Evolutionary conservation across 768 basidiomycete species (phyloP).

Genomic region (Cyathus striatus): DNA sequence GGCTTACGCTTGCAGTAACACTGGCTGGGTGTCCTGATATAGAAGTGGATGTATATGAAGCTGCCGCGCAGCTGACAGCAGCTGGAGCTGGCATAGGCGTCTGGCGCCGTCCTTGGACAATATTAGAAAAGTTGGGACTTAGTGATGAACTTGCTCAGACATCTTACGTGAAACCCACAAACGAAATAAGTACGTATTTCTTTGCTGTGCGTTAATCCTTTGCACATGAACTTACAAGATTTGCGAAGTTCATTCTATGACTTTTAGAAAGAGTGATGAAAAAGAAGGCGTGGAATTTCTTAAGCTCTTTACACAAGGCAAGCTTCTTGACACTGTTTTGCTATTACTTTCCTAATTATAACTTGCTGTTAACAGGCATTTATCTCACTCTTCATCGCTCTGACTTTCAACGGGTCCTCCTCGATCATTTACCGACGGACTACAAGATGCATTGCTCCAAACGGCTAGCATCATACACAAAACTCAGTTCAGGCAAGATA

Average conservation of each 20-base stretch:
- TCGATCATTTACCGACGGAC: conserved; percentile 32
- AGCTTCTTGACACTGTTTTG: no score
- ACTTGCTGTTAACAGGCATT: conserved; percentile 10
- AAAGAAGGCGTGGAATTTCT: conserved; percentile 12
- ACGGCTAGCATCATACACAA: conserved; percentile 36
- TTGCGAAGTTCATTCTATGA: conserved; percentile 15
- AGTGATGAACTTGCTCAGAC: not conserved
- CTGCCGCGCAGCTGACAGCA: conserved; percentile 9
- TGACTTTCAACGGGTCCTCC: conserved; percentile 43
- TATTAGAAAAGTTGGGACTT: not conserved
- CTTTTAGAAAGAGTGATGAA: conserved; percentile 19
- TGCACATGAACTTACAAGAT: not conserved
- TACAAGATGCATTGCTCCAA: conserved; percentile 32
- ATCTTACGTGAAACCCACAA: conserved; percentile 2
- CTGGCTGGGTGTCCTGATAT: conserved; percentile 8
- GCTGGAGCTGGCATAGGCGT: conserved; percentile 14
- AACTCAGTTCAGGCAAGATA: conserved; percentile 14
- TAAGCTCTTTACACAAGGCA: conserved; percentile 12
- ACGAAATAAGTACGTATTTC: conserved; percentile 2
- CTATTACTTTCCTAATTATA: not conserved
- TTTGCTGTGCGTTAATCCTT: not conserved
- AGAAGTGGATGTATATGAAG: conserved; percentile 11
- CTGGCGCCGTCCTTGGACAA: conserved; percentile 4
- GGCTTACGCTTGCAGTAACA: conserved; percentile 12
- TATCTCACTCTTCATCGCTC: conserved; percentile 38